Evolutionary conservation across 768 basidiomycete species (phyloP).

Genomic region (Boletus coccyginus): DNA sequence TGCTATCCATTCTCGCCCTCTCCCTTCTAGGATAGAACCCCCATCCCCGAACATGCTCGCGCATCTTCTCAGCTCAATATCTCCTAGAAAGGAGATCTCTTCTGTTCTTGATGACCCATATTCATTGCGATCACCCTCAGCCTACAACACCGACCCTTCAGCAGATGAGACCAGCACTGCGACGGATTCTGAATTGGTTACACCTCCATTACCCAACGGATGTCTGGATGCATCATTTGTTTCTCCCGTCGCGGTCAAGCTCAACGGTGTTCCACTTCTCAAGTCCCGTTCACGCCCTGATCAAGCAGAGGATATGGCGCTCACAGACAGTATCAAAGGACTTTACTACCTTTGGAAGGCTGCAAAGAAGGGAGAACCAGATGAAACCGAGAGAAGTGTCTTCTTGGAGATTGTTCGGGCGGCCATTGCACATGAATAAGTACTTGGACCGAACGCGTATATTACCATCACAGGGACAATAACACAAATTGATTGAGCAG

Average conservation of each 20-base stretch:
- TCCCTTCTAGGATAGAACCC: conserved; percentile 11
- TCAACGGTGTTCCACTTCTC: conserved; percentile 9
- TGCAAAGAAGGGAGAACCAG: conserved; percentile 25
- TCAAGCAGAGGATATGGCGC: conserved; percentile 35
- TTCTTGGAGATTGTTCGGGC: conserved; percentile 37
- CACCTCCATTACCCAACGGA: conserved; percentile 16
- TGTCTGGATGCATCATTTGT: conserved; percentile 9
- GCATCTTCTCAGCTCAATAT: conserved; percentile 26
- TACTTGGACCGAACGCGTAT: neutral
- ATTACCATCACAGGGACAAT: neutral
- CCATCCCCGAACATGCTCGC: conserved; percentile 27
- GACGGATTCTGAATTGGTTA: conserved; percentile 24
- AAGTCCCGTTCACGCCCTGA: neutral
- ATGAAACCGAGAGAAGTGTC: conserved; percentile 21
- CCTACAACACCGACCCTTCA: conserved; percentile 5
- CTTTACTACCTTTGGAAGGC: conserved; percentile 61
- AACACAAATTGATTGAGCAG: neutral
- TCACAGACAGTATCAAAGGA: conserved; percentile 52
- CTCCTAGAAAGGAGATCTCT: conserved; percentile 23
- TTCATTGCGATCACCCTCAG: conserved; percentile 5
- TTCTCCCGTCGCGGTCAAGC: conserved; percentile 15
- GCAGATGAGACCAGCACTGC: conserved; percentile 9
- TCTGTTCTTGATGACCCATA: conserved; percentile 8
- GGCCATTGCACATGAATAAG: conserved; percentile 23
- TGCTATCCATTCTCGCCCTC: conserved; percentile 17